phyloP scores from a whole-genome alignment of 352 stramenopile genomes.

The Phytopythium ostracodes region DNA sequence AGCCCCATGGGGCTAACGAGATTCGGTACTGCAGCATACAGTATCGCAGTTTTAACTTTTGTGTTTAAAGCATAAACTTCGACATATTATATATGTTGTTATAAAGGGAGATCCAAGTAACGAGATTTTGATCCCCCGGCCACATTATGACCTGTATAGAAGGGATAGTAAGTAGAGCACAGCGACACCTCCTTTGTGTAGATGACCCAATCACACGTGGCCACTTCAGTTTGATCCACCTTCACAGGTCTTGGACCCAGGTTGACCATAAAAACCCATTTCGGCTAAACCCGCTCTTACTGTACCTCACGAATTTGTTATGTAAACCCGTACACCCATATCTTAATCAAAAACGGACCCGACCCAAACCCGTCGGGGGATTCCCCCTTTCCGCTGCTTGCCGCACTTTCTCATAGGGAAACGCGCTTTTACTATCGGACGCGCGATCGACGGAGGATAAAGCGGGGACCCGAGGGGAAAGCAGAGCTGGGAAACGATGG shows the following conservation, averaged over 20 bases:
- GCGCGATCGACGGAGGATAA: not conserved
- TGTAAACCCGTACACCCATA: not conserved
- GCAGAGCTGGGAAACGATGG: slow-evolving; percentile 1
- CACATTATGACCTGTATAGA: too few species aligned
- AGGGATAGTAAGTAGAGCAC: not conserved
- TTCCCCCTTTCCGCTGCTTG: not conserved
- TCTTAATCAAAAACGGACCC: not conserved
- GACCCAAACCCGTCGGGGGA: not conserved
- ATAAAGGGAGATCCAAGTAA: too few species aligned
- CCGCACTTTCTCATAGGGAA: not conserved
- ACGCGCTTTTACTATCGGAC: not conserved
- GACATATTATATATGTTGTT: too few species aligned
- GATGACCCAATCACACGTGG: not conserved
- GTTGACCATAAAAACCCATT: not conserved
- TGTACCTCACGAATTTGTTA: not conserved
- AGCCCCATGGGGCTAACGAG: too few species aligned
- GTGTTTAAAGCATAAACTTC: too few species aligned
- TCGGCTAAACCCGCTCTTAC: not conserved
- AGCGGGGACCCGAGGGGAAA: not conserved
- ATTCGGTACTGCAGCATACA: too few species aligned
- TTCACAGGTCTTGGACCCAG: not conserved
- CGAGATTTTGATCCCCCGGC: too few species aligned
- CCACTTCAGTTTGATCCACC: not conserved
- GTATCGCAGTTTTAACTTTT: too few species aligned
- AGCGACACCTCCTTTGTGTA: not conserved